A percentile compares a stretch with the other conserved stretches of the same genome.
These are phyloP conservation scores for Globisporangium acanthophoron DNA, from an alignment of 352 stramenopile genomes.

Conservation along the genomic window DNA sequence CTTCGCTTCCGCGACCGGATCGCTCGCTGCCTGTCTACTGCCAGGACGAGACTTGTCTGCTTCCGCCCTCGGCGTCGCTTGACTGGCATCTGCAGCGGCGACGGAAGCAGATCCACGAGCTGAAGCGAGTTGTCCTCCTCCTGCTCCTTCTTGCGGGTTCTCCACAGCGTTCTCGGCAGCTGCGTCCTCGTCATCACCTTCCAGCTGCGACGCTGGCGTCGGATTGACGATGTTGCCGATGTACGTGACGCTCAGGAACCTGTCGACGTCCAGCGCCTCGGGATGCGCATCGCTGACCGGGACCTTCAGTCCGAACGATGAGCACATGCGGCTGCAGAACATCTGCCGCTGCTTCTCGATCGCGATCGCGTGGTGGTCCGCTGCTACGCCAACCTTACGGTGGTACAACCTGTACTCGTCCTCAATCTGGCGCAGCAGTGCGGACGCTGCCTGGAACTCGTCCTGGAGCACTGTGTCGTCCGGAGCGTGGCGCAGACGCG, in stretches of 20 bases:
- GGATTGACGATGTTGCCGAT: conserved; percentile 37
- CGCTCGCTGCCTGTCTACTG: background rate
- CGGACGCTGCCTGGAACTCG: conserved; percentile 45
- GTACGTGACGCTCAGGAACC: conserved; percentile 43
- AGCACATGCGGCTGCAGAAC: conserved; percentile 40
- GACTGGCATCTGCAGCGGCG: background rate
- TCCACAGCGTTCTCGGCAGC: background rate
- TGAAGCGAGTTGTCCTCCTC: too few relatives aligned
- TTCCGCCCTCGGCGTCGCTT: background rate
- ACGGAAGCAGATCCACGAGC: background rate
- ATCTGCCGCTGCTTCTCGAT: conserved; percentile 38
- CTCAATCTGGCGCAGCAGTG: conserved; percentile 67
- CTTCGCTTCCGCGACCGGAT: background rate
- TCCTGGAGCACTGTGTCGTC: conserved; percentile 49
- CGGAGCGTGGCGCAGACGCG: conserved; percentile 66
- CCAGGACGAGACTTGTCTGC: conserved; percentile 1
- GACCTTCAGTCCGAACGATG: conserved; percentile 34
- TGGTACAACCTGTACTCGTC: conserved; percentile 74
- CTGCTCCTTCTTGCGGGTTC: conserved; percentile 6
- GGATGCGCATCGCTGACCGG: background rate
- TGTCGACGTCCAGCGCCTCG: conserved; percentile 32
- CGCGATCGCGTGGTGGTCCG: conserved; percentile 44
- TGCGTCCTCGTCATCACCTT: background rate
- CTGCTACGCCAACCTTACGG: conserved; percentile 31
- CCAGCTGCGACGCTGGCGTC: background rate